Percentiles rank a stretch among this genome's conserved stretches.
phyloP scores from a whole-genome alignment of 1,284 basidiomycete genomes.

The Rhodotorula sp. region DNA sequence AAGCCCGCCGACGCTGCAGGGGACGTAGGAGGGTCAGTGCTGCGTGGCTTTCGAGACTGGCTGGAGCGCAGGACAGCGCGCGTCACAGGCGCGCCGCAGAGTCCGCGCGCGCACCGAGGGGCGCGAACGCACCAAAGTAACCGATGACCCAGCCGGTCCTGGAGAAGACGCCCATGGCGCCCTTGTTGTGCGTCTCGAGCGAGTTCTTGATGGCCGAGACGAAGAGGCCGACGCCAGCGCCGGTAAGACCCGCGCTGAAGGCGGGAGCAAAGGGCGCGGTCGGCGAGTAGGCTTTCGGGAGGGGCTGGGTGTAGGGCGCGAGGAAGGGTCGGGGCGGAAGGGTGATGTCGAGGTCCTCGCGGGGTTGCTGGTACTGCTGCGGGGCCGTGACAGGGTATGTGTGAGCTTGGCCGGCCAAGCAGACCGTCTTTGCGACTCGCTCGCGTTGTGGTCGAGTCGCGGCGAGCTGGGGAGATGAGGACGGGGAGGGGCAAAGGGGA shows the following conservation, averaged over 20 bases:
- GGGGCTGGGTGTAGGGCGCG: constrained; percentile 19
- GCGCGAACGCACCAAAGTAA: constrained; percentile 68
- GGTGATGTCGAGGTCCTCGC: constrained; percentile 14
- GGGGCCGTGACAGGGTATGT: rapidly evolving
- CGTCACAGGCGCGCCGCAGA: no score
- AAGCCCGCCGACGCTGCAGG: constrained; percentile 37
- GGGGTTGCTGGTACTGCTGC: constrained; percentile 7
- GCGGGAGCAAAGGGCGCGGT: constrained; percentile 26
- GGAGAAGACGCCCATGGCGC: constrained; percentile 83
- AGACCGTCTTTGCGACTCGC: no score
- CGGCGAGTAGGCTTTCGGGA: constrained; percentile 31
- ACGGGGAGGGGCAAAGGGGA: not conserved
- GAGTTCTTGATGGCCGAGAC: constrained; percentile 40
- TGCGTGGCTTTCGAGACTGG: rapidly evolving
- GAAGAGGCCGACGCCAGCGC: constrained; percentile 42
- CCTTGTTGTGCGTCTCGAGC: constrained; percentile 64
- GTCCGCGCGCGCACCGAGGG: no score
- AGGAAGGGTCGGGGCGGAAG: constrained; percentile 43
- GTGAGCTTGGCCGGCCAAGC: not conserved
- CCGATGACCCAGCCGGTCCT: constrained; percentile 76
- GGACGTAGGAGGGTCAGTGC: not conserved
- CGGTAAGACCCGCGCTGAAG: constrained; percentile 35
- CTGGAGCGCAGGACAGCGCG: not conserved
- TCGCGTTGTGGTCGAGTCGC: not conserved
- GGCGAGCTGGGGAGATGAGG: not conserved